Evolutionary conservation across 805 yeast genomes (phyloP).

Genomic region (Metschnikowia continentalis): DNA sequence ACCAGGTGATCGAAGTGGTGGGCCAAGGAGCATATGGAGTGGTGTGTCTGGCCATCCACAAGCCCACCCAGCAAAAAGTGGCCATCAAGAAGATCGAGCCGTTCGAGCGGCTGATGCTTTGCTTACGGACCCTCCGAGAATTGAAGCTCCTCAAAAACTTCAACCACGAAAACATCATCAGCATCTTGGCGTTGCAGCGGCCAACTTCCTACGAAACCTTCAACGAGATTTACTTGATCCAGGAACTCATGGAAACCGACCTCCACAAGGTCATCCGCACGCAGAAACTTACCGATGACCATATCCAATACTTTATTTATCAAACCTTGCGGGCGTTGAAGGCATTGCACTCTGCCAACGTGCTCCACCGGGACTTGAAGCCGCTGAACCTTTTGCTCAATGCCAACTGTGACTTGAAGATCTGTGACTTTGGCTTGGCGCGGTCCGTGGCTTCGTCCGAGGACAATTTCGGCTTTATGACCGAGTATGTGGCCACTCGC

Average conservation of each 20-base stretch:
- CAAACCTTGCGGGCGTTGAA: constrained; percentile 88
- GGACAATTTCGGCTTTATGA: constrained; percentile 77
- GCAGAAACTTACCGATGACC: constrained; percentile 84
- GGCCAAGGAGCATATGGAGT: constrained; percentile 98
- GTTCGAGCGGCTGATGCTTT: constrained; percentile 83
- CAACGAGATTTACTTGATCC: constrained; percentile 83
- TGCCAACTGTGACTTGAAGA: constrained; percentile 88
- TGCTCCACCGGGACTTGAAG: constrained; percentile 87
- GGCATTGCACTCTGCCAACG: constrained; percentile 90
- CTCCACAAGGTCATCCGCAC: constrained; percentile 76
- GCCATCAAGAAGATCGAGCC: constrained; percentile 95
- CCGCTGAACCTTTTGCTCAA: constrained; percentile 84
- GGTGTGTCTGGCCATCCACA: constrained; percentile 84
- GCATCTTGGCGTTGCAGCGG: constrained; percentile 82
- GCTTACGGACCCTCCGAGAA: constrained; percentile 85
- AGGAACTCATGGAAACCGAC: constrained; percentile 87
- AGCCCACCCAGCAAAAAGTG: constrained; percentile 82
- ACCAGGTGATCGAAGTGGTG: constrained; percentile 76
- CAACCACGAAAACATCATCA: constrained; percentile 89
- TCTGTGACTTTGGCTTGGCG: constrained; percentile 94
- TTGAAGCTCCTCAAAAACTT: constrained; percentile 84
- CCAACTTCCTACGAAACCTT: constrained; percentile 74
- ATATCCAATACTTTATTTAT: constrained; percentile 87
- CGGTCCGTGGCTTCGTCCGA: constrained; percentile 58
- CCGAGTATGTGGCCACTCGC: constrained; percentile 95